A percentile compares a stretch with the other conserved stretches of the same genome.
These are phyloP conservation scores for Bipolaris cookei DNA, from an alignment of 2,329 filamentous ascomycete species.

Conservation along the genomic window DNA sequence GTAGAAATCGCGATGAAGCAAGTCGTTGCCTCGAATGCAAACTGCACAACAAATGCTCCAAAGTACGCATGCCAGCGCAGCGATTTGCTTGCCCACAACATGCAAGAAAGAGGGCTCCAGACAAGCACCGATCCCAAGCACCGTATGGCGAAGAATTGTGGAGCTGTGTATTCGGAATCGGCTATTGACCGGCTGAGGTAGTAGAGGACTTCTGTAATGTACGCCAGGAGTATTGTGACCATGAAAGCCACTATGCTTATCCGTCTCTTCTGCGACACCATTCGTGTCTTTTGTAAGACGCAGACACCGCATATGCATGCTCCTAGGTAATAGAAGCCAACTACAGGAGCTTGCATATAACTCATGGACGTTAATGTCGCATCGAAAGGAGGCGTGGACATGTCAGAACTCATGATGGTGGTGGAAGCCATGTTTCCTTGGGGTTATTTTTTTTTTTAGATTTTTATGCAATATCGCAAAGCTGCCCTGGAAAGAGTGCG, in stretches of 20 bases:
- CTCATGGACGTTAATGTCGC: slow-evolving; percentile 39
- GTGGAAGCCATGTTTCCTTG: not conserved
- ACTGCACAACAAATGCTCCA: slow-evolving; percentile 42
- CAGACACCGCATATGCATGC: slow-evolving; percentile 36
- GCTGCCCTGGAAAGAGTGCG: not conserved
- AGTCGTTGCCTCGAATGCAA: slow-evolving; percentile 39
- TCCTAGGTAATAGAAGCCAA: slow-evolving; percentile 41
- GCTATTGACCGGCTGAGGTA: slow-evolving; percentile 41
- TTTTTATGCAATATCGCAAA: not conserved
- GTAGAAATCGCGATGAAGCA: slow-evolving; percentile 35
- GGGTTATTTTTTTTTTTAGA: not conserved
- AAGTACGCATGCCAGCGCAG: slow-evolving; percentile 46
- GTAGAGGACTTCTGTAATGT: slow-evolving; percentile 43
- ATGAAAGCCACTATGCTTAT: slow-evolving; percentile 27
- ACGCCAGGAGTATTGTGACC: slow-evolving; percentile 27
- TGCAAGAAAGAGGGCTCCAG: slow-evolving; percentile 37
- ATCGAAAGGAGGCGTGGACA: slow-evolving; percentile 17
- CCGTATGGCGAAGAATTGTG: slow-evolving; percentile 42
- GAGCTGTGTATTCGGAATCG: slow-evolving; percentile 38
- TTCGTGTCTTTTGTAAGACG: slow-evolving; percentile 40
- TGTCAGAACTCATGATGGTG: slow-evolving; percentile 18
- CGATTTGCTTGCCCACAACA: slow-evolving; percentile 30
- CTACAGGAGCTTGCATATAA: slow-evolving; percentile 43
- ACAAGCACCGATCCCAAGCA: slow-evolving; percentile 45
- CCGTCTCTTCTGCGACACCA: slow-evolving; percentile 32